Evolutionary conservation across 257 asterid species (phyloP).

Genomic region (Misopates orontium): DNA sequence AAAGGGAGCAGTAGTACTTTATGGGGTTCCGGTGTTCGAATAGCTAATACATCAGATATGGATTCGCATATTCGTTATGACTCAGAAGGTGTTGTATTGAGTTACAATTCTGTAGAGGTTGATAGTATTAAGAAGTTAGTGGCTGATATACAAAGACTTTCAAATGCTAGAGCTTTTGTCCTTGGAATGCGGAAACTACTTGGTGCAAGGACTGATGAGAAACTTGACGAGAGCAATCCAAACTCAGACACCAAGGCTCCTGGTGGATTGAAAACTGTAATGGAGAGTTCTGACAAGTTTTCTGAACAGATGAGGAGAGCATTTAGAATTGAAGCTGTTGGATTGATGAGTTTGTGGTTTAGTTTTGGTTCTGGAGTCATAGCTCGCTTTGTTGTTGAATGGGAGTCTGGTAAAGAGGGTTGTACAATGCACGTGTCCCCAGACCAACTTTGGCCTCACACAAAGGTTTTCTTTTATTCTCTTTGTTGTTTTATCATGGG

Average conservation of each 20-base stretch:
- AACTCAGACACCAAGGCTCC: slow-evolving; percentile 55
- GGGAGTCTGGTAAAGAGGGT: slow-evolving; percentile 97
- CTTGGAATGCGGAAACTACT: slow-evolving; percentile 88
- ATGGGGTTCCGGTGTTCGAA: slow-evolving; percentile 95
- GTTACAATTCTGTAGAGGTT: slow-evolving; percentile 86
- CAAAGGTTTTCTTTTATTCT: slow-evolving; percentile 65
- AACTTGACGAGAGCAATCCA: slow-evolving; percentile 56
- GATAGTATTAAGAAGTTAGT: slow-evolving; percentile 86
- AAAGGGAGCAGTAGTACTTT: slow-evolving; percentile 74
- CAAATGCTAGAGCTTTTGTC: slow-evolving; percentile 88
- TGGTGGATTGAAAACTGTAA: slow-evolving; percentile 50
- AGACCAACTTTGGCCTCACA: slow-evolving; percentile 98
- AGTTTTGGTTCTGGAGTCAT: slow-evolving; percentile 92
- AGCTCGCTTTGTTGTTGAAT: slow-evolving; percentile 97
- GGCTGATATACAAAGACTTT: slow-evolving; percentile 90
- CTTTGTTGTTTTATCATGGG: not conserved
- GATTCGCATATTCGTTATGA: slow-evolving; percentile 96
- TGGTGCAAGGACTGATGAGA: slow-evolving; percentile 84
- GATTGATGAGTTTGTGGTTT: slow-evolving; percentile 96
- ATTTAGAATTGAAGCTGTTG: slow-evolving; percentile 96
- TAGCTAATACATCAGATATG: slow-evolving; percentile 94
- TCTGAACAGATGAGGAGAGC: slow-evolving; percentile 87
- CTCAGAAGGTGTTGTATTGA: slow-evolving; percentile 91
- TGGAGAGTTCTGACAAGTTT: slow-evolving; percentile 62
- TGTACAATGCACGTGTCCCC: slow-evolving; percentile 99